Percentiles rank a stretch among this genome's conserved stretches.
Conservation (phyloP, 805 yeast genomes). For the Torulaspora delbrueckii region DNA sequence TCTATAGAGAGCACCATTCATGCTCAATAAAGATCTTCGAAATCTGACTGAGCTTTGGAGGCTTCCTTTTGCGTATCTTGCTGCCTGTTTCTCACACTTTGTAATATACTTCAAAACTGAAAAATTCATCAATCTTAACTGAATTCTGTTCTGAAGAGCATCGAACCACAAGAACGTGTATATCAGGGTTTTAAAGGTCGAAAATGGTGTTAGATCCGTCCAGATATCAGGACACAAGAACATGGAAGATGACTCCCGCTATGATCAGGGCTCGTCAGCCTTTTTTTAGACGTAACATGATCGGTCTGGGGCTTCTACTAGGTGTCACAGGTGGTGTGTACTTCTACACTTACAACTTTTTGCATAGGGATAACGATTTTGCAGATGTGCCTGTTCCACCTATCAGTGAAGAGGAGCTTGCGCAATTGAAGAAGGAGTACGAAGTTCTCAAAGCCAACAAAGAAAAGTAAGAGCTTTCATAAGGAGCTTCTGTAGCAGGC, state of each 20-base stretch:
- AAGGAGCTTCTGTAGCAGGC: constrained; percentile 1
- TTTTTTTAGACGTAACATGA: constrained; percentile 71
- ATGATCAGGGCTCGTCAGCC: constrained; percentile 86
- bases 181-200: neutral
- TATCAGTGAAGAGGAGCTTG: constrained; percentile 69
- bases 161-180: neutral
- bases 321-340: constrained; percentile 68
- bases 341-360: constrained; percentile 55
- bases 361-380: constrained; percentile 71
- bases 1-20: neutral
- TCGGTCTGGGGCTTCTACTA: constrained; percentile 52
- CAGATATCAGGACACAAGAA: constrained; percentile 56
- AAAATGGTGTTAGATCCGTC: constrained; percentile 36
- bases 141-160: neutral
- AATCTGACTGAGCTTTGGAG: too few relatives aligned
- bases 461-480: neutral
- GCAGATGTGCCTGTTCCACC: constrained; percentile 94
- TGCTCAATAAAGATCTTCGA: neutral
- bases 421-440: constrained; percentile 66
- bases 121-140: neutral
- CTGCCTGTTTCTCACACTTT: neutral
- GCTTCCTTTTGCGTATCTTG: neutral
- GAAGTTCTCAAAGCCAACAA: constrained; percentile 39
- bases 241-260: constrained; percentile 89
- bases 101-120: neutral